Evolutionary conservation across 2,329 filamentous ascomycete species (phyloP).

Genomic region (Orbilia blumenaviensis): DNA sequence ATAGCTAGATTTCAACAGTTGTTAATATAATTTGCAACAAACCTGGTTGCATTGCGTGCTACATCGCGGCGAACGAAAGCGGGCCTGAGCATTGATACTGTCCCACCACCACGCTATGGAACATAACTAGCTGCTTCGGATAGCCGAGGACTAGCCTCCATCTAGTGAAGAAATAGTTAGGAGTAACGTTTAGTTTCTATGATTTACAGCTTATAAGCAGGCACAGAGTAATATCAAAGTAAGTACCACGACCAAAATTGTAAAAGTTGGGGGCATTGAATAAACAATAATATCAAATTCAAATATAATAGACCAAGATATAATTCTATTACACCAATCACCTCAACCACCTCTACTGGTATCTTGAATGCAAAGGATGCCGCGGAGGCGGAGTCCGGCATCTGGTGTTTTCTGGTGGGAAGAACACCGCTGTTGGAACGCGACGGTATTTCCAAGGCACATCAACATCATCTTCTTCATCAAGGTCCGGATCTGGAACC

Average conservation of each 20-base stretch:
- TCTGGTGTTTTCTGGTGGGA: conserved; percentile 3
- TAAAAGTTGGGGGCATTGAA: no score
- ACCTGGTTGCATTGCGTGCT: conserved; percentile 3
- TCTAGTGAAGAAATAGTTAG: no score
- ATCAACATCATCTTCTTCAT: background rate
- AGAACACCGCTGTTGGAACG: background rate
- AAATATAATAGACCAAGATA: background rate
- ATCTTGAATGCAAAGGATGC: background rate
- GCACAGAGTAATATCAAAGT: no score
- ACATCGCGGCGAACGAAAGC: background rate
- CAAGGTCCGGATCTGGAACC: background rate
- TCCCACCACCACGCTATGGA: no score
- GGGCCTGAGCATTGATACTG: conserved; percentile 6
- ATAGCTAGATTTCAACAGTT: no score
- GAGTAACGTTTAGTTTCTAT: no score
- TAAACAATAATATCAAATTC: no score
- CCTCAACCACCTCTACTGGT: background rate
- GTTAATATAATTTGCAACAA: conserved; percentile 23
- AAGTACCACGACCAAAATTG: no score
- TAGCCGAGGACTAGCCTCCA: no score
- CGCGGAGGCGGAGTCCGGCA: background rate
- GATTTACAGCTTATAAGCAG: no score
- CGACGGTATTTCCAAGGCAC: conserved; percentile 9
- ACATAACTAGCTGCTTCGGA: no score
- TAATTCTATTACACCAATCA: background rate